Conservation (phyloP, 768 basidiomycete genomes). For the Suillus weaverae region DNA sequence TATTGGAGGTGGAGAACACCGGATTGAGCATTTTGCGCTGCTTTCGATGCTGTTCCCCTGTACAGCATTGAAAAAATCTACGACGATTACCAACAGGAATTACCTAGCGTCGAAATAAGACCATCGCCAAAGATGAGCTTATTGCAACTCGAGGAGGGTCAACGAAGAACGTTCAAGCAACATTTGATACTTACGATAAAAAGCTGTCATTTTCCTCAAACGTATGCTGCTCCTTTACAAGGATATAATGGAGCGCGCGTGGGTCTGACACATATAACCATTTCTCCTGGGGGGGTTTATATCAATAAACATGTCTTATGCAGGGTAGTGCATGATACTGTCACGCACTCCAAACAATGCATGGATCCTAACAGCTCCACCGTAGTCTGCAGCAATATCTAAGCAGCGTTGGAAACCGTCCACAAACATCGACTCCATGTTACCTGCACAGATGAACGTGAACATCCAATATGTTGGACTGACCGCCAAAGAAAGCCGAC, state of each 20-base stretch:
- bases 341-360: constrained; percentile 47
- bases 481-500: neutral
- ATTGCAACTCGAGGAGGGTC: constrained; percentile 2
- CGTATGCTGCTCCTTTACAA: constrained; percentile 28
- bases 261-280: constrained; percentile 30
- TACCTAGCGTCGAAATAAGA: constrained; percentile 29
- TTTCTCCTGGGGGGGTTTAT: constrained; percentile 11
- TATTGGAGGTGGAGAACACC: constrained; percentile 8
- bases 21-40: constrained; percentile 13
- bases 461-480: neutral
- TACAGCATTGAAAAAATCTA: neutral
- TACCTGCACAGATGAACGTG: neutral
- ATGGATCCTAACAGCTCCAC: constrained; percentile 13
- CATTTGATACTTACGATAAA: constrained; percentile 13
- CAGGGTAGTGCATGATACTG: neutral
- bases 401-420: neutral
- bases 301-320: constrained; percentile 22
- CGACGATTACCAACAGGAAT: neutral
- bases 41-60: constrained; percentile 8
- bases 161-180: neutral
- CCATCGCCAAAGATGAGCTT: constrained; percentile 28
- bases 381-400: neutral
- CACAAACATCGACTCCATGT: neutral
- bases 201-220: constrained; percentile 26
- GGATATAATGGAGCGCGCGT: constrained; percentile 28